These are phyloP conservation scores for Ustilago tritici DNA, from an alignment of 1,284 basidiomycete genomes.

Conservation along the genomic window DNA sequence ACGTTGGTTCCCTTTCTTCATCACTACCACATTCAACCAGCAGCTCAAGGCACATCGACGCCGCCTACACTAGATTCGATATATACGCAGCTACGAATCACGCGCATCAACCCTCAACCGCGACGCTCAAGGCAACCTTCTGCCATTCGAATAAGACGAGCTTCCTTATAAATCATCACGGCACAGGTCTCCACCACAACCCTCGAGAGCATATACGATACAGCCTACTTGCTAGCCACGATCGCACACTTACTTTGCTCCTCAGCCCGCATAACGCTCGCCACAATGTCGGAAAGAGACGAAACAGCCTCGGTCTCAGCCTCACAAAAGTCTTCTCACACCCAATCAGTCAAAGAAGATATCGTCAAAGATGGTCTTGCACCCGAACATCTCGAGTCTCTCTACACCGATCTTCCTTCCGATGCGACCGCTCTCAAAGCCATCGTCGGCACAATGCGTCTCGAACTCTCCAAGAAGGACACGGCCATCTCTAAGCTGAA, in stretches of 20 bases:
- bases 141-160: no score
- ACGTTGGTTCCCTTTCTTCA: not conserved
- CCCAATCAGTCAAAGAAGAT: slow-evolving; percentile 14
- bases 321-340: slow-evolving; percentile 30
- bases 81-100: not conserved
- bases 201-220: not conserved
- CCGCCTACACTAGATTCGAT: not conserved
- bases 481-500: slow-evolving; percentile 36
- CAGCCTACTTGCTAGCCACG: not conserved
- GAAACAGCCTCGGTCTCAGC: slow-evolving; percentile 30
- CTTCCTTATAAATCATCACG: no score
- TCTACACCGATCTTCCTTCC: slow-evolving; percentile 45
- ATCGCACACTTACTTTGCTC: not conserved
- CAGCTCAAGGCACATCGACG: not conserved
- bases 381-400: slow-evolving; percentile 48
- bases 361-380: slow-evolving; percentile 24
- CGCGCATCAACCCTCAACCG: no score
- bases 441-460: slow-evolving; percentile 53
- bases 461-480: slow-evolving; percentile 46
- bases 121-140: no score
- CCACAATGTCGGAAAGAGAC: slow-evolving; percentile 37
- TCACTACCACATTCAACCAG: not conserved
- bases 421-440: slow-evolving; percentile 54
- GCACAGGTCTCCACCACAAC: not conserved
- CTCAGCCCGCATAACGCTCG: not conserved